Base-by-base conservation (phyloP, 352 stramenopile genomes). In the Phytophthora pseudosyringae region DNA sequence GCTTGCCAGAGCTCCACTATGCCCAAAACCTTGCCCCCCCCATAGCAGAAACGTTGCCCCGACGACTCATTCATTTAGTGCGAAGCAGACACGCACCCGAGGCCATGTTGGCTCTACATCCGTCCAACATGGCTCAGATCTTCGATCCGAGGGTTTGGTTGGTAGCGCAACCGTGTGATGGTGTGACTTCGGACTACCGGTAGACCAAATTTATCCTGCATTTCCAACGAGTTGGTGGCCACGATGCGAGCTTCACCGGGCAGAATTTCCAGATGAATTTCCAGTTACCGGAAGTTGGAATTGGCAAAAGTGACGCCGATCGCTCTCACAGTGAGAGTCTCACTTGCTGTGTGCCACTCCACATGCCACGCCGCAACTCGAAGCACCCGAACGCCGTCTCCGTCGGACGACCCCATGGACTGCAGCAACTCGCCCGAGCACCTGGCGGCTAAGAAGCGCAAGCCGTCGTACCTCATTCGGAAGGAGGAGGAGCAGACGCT, bases 381-480 rank as follows among this genome's bases (percentile, higher is more conserved):
- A 43, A 33, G 35, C 18, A 7, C 12, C 4, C 18, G 31, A 16
- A 25, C 4, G 21, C n/a, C 21, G 2, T 25, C 3, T 44, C 26
- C 11, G 21, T 12, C n/a, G 0, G n/a, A 36, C 36, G 45, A 55
- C 8, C 48, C 21, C 6, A 40, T 16, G 2, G 40, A 43, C 13
- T 26, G 8, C 56, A 41, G 28, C 43, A 43, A 36, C 9, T 62
- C 54, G 2, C 7, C 33, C 3, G 45, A 57, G 11, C 36, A 52
- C 4, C 18, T 38, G 6, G 7, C 16, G 12, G 13, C 28, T 5
- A 66, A 66, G 43, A 66, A 66, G 39, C 48, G 58, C 48, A 66
- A 64, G 28, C 61, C 61, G 10, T 63, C 61, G 52, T 69, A 69
- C 39, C 52, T 69, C 52, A 39, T 69, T 12, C 61, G 45, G 31